phyloP scores from a whole-genome alignment of 148 eudicot species.

The Rhododendron griersonianum region DNA sequence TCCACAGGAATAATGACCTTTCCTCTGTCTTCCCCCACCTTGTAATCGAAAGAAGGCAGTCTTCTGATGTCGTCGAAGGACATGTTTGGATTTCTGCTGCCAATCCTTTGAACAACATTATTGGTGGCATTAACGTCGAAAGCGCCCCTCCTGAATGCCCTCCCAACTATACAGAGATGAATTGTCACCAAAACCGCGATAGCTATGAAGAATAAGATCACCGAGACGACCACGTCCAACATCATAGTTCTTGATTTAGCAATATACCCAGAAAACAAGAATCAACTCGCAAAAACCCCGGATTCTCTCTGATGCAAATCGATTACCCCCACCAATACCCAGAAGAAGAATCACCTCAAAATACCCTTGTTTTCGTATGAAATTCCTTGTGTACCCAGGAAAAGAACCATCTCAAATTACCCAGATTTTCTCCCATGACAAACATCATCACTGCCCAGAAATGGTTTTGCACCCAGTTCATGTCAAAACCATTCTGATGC shows the following conservation, averaged over 20 bases:
- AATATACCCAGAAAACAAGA: background rate
- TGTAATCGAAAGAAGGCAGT: conserved; percentile 18
- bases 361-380: background rate
- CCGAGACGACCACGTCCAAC: conserved; percentile 16
- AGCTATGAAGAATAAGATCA: conserved; percentile 12
- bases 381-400: background rate
- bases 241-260: background rate
- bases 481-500: background rate
- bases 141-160: conserved; percentile 16
- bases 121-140: background rate
- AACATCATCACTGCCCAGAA: background rate
- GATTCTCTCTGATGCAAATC: background rate
- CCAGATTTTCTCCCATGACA: conserved; percentile 5
- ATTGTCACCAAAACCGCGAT: conserved; percentile 19
- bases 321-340: background rate
- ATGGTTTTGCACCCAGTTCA: background rate
- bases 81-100: conserved; percentile 11
- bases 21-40: background rate
- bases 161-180: conserved; percentile 26
- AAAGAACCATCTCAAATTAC: background rate
- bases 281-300: background rate
- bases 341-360: background rate
- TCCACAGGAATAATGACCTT: conserved; percentile 7
- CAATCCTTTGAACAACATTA: background rate
- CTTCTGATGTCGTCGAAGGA: conserved; percentile 15